Evolutionary conservation across 192 early-diverging fungal genomes (phyloP).

Genomic region (Coemansia sp.): DNA sequence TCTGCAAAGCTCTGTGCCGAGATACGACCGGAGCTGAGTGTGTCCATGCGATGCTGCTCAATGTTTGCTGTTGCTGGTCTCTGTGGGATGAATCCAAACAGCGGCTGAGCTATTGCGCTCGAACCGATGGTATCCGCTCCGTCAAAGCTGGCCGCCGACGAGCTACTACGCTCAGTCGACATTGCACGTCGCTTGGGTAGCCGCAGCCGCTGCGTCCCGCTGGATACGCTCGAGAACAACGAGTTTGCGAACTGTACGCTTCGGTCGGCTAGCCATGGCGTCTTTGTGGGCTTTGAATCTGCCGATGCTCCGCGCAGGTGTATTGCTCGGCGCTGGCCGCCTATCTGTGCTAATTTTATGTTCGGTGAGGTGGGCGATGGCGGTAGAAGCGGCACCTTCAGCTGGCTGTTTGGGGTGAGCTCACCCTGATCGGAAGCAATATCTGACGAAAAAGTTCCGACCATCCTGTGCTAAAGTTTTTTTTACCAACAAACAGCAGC

Average conservation of each 20-base stretch:
- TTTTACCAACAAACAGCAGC: background rate
- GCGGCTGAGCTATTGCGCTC: slow-evolving; percentile 22
- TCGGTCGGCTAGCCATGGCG: slow-evolving; percentile 22
- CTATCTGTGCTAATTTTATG: background rate
- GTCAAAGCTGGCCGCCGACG: slow-evolving; percentile 22
- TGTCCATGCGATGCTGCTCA: slow-evolving; percentile 4
- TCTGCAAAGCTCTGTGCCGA: slow-evolving; percentile 18
- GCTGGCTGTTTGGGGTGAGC: slow-evolving; percentile 8
- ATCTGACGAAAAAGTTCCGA: background rate
- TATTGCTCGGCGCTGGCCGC: slow-evolving; percentile 22
- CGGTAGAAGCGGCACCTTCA: slow-evolving; percentile 25
- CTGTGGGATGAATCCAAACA: slow-evolving; percentile 7
- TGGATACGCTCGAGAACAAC: slow-evolving; percentile 8
- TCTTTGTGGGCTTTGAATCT: slow-evolving; percentile 10
- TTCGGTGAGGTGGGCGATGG: slow-evolving; percentile 35
- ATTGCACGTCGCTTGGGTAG: slow-evolving; percentile 45
- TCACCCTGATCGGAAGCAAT: slow-evolving; percentile 8
- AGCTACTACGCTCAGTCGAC: slow-evolving; percentile 39
- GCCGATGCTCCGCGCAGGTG: slow-evolving; percentile 22
- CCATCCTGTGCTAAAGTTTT: slow-evolving; percentile 9
- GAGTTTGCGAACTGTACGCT: background rate
- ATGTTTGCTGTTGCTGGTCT: slow-evolving; percentile 12
- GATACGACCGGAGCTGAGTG: slow-evolving; percentile 7
- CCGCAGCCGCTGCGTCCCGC: slow-evolving; percentile 33
- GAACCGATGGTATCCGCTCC: background rate